phyloP scores from a whole-genome alignment of 768 basidiomycete species.

The Boletus barrowsii region DNA sequence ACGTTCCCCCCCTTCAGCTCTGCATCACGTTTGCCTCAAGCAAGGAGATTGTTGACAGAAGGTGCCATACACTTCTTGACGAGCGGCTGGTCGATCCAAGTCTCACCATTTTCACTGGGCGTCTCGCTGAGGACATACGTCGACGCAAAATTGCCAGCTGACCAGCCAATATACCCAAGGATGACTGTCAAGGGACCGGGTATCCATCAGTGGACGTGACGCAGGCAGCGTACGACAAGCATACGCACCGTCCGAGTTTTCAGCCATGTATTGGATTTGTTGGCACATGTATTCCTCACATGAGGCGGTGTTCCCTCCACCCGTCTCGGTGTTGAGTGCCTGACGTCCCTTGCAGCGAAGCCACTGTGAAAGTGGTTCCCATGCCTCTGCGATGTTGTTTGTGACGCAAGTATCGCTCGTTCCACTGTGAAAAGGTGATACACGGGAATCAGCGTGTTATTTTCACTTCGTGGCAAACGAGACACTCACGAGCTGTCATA shows the following conservation, averaged over 20 bases:
- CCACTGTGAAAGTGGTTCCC: slow-evolving; percentile 45
- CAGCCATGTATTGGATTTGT: slow-evolving; percentile 6
- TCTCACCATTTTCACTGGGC: background rate
- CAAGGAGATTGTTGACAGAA: slow-evolving; percentile 1
- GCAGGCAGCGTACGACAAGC: background rate
- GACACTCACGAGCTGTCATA: slow-evolving; percentile 9
- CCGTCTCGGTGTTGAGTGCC: slow-evolving; percentile 57
- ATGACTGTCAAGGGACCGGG: background rate
- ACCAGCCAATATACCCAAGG: slow-evolving; percentile 12
- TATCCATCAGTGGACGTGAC: background rate
- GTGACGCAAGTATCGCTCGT: slow-evolving; percentile 1
- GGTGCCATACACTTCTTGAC: slow-evolving; percentile 10
- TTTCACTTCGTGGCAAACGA: no score
- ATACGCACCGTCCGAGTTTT: slow-evolving; percentile 13
- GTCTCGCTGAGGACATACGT: slow-evolving; percentile 11
- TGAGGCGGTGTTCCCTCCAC: slow-evolving; percentile 49
- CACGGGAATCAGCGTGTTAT: background rate
- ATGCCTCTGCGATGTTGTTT: slow-evolving; percentile 23
- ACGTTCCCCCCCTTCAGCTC: no score
- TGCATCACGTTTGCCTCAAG: background rate
- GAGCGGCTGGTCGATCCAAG: slow-evolving; percentile 7
- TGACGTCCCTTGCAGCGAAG: slow-evolving; percentile 46
- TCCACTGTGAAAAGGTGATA: background rate
- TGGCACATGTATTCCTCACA: slow-evolving; percentile 36
- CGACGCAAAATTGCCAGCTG: slow-evolving; percentile 7